Evolutionary conservation across 2,329 filamentous ascomycete genomes (phyloP).

Genomic region (Chrysosporium keratinophilum): DNA sequence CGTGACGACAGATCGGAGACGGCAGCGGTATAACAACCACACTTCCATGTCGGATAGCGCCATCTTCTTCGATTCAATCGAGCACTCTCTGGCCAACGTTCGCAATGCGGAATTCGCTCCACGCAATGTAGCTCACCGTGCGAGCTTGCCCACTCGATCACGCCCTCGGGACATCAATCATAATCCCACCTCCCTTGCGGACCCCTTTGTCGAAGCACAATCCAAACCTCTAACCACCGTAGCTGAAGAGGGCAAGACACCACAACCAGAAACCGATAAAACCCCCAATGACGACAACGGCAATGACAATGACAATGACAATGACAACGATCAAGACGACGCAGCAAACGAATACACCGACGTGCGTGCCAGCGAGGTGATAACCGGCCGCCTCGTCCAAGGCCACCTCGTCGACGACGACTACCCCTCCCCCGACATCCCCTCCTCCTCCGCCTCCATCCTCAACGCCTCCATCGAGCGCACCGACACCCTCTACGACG

Average conservation of each 20-base stretch:
- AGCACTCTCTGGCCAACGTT: slow-evolving; percentile 29
- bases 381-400: slow-evolving; percentile 79
- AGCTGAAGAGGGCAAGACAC: slow-evolving; percentile 3
- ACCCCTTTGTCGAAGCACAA: slow-evolving; percentile 4
- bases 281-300: not conserved
- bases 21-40: slow-evolving; percentile 31
- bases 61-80: slow-evolving; percentile 57
- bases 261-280: not conserved
- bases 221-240: slow-evolving; percentile 1
- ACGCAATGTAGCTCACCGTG: not conserved
- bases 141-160: slow-evolving; percentile 2
- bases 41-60: slow-evolving; percentile 65
- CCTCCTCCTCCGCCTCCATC: slow-evolving; percentile 43
- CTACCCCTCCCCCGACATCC: slow-evolving; percentile 63
- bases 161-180: slow-evolving; percentile 6
- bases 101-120: slow-evolving; percentile 15
- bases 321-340: slow-evolving; percentile 2
- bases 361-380: slow-evolving; percentile 75
- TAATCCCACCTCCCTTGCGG: not conserved
- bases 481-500: slow-evolving; percentile 35
- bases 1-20: slow-evolving; percentile 55
- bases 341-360: slow-evolving; percentile 55
- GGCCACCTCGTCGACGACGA: slow-evolving; percentile 94
- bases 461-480: slow-evolving; percentile 42
- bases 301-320: not conserved